Base-by-base conservation (phyloP, 2,329 filamentous ascomycete species). In the Trichoderma sp. region DNA sequence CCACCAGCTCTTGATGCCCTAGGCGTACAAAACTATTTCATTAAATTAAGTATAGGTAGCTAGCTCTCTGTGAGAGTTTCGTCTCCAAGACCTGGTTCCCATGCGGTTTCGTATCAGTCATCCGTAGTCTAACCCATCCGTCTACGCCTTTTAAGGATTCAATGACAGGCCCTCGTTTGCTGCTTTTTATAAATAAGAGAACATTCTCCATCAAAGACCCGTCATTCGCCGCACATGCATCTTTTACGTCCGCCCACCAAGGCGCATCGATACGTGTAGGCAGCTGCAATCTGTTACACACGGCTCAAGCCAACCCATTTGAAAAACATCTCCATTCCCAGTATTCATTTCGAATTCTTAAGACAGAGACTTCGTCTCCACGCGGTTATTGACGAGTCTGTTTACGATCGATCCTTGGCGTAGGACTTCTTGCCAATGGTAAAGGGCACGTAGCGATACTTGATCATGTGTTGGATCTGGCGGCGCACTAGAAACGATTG, bases 391-490 rank as follows among this genome's bases (percentile, higher is more conserved):
- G 60, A 8, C 26, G 28, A 15, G 26, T 53, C 39, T 34, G 28
- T 71, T 75, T 78, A 84, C 70, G 84, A 83, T 83, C 84, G 90
- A 83, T 85, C 88, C 85, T 90, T 91, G 80, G 83, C 85, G 82
- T 96, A 97, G 80, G 89, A 91, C 75, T 93, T 87, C 89, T 98
- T 98, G 83, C 95, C 95, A 76, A 97, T 90, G 53, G 93, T 91
- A 85, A 98, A 97, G 53, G 95, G 94, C 34, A 97, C 94, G 81
- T 97, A 99, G 84, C 95, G 93, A 86, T 98, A 99, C 87, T 98
- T 99, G 88, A 99, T 95, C 96, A 99, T 99, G 85, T 98, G 96
- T 86, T 99, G 96, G 78, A 99, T 99, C 85, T 99, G 96, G 87
- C 96, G 93, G 83, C 96, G 91, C 96, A 99, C 94, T 97, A 77